A percentile compares a stretch with the other conserved stretches of the same genome.
These are phyloP conservation scores for Phycomyces nitens DNA, from an alignment of 192 early-diverging fungal species.

Conservation along the genomic window DNA sequence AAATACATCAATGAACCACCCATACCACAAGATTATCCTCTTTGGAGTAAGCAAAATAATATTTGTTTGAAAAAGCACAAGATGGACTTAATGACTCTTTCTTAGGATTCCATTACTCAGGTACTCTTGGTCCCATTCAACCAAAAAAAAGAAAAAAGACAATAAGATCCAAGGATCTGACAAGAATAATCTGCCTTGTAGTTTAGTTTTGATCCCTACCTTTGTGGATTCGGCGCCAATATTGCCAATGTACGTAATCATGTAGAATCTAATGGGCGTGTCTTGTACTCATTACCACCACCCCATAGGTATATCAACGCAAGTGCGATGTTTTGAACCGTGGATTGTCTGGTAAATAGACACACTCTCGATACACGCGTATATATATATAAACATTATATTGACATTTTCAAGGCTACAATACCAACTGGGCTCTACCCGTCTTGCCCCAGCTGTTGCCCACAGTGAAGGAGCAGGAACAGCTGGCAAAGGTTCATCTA, in stretches of 20 bases:
- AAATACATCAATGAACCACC: background rate
- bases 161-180: too few relatives aligned
- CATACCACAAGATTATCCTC: conserved; percentile 6
- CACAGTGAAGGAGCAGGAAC: conserved; percentile 15
- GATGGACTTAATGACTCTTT: background rate
- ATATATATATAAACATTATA: too few relatives aligned
- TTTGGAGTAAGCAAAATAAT: conserved; percentile 11
- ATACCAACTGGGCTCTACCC: conserved; percentile 53
- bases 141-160: background rate
- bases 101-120: conserved; percentile 1
- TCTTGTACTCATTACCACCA: too few relatives aligned
- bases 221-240: conserved; percentile 17
- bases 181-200: conserved; percentile 2
- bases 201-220: conserved; percentile 27
- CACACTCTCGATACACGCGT: too few relatives aligned
- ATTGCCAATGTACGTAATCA: conserved; percentile 27
- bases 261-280: too few relatives aligned
- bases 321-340: conserved; percentile 75
- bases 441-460: conserved; percentile 56
- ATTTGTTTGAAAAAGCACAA: conserved; percentile 7
- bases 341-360: conserved; percentile 65
- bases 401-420: conserved; percentile 61
- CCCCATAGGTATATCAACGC: conserved; percentile 55
- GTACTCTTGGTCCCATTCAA: background rate
- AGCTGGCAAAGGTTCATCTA: conserved; percentile 42